Base-by-base conservation (phyloP, 352 stramenopile genomes). In the Labyrinthula sp. region DNA sequence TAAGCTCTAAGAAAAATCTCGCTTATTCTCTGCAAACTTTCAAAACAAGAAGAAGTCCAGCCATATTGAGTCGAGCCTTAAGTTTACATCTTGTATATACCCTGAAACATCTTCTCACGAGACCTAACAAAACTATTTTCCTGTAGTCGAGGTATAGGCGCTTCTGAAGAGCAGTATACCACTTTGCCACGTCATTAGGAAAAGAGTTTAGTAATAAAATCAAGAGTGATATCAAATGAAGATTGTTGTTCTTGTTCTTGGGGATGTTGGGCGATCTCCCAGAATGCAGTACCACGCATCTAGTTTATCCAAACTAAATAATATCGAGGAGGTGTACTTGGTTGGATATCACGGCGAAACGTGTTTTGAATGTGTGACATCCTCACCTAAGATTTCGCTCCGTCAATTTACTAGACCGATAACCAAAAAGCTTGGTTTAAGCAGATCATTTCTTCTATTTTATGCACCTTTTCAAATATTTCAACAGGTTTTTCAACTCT, bases 261-360 rank as follows among this genome's bases (percentile, higher is more conserved):
- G 82, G 14, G 82, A 94, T 57, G 65, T 97, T 0, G 89, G 89
- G 3, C 72, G 88, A 55, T 95, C 79, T 48, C 90, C 90, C 35
- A 76, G 90, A 14, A 99, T 99, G 90, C 89, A 97, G 64, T 98
- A 96, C 63, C 90, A 99, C 62, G 77, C 82, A 26, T 50, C 91
- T 24, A 95, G 83, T 12, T 63, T 99, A 7, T 71, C 89, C 14
- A 62, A 77, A 9, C 41, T 68, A 28, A 64, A 48, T 7, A 39
- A 23, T 30, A 38, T 60, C 1, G 7, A 6, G 9, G 17, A 10
- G 15, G 75, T 90, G 37, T 86, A 77, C 29, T 61, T 97, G 5
- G 57, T 96, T 38, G 90, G 87, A 6, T 94, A 94, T 66, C 66
- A 65, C 3, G 82, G 82, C 57, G 76, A 91, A 58, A 52, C 49